phyloP scores from a whole-genome alignment of 2,329 filamentous ascomycete species.

The Apiospora saccharicola region DNA sequence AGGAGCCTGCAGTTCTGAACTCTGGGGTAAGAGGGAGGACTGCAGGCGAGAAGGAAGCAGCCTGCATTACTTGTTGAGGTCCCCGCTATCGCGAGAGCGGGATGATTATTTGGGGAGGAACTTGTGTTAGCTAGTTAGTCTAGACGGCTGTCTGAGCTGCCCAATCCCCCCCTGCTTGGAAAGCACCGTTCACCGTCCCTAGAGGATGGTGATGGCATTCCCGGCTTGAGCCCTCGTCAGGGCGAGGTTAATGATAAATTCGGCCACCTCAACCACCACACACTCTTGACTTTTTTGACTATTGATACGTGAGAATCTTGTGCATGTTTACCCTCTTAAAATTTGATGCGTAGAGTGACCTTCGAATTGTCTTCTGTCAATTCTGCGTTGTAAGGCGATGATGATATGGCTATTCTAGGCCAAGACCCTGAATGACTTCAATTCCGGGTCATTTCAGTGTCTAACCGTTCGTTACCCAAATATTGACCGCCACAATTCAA shows the following conservation, averaged over 20 bases:
- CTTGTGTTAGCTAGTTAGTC: neutral
- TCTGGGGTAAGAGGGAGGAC: neutral
- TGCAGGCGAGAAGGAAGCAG: constrained; percentile 15
- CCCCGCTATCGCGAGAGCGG: constrained; percentile 12
- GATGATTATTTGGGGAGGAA: neutral
- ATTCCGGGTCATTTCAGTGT: neutral
- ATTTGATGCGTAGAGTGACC: neutral
- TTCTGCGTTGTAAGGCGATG: neutral
- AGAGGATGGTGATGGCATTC: constrained; percentile 19
- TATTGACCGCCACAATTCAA: neutral
- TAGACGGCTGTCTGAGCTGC: neutral
- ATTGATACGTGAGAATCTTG: neutral
- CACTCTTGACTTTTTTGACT: neutral
- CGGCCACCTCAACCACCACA: constrained; percentile 19
- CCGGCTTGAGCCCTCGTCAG: constrained; percentile 6
- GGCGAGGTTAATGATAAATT: constrained; percentile 24
- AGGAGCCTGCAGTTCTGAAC: constrained; percentile 8
- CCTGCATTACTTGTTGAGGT: constrained; percentile 19
- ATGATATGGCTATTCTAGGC: neutral
- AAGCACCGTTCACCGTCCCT: neutral
- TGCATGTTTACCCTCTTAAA: neutral
- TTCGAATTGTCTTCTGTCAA: neutral
- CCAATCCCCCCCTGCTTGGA: neutral
- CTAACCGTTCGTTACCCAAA: neutral
- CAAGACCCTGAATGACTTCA: neutral